Evolutionary conservation across 2,329 filamentous ascomycete species (phyloP).

Genomic region (Gyromitra esculenta): DNA sequence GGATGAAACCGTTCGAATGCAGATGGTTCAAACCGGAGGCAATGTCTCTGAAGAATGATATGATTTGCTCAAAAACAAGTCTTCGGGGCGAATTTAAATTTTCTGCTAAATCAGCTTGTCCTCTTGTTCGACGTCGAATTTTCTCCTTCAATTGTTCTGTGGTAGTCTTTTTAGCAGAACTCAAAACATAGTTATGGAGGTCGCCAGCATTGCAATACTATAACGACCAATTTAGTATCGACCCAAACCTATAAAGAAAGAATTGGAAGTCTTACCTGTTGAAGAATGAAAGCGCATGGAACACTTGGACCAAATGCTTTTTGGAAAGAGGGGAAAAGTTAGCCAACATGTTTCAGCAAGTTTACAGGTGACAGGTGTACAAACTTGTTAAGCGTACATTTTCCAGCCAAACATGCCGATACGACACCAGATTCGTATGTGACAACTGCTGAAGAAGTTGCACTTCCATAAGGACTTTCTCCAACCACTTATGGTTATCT

Average conservation of each 20-base stretch:
- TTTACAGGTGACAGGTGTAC: conserved; percentile 42
- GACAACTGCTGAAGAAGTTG: conserved; percentile 90
- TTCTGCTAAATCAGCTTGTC: conserved; percentile 69
- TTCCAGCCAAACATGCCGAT: conserved; percentile 97
- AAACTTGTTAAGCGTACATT: conserved; percentile 77
- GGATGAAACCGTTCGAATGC: conserved; percentile 90
- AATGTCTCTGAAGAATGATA: conserved; percentile 95
- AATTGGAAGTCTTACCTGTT: conserved; percentile 67
- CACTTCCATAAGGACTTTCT: conserved; percentile 93
- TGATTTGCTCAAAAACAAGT: conserved; percentile 88
- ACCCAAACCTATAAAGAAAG: background rate
- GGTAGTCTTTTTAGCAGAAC: conserved; percentile 72
- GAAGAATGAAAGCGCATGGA: conserved; percentile 93
- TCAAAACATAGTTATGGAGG: conserved; percentile 85
- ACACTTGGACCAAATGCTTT: conserved; percentile 83
- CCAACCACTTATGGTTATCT: conserved; percentile 92
- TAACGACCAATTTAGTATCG: conserved; percentile 7
- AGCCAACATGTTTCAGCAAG: conserved; percentile 23
- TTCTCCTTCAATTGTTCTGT: conserved; percentile 90
- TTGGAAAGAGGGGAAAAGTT: conserved; percentile 26
- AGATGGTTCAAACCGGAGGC: conserved; percentile 90
- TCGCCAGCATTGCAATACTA: conserved; percentile 92
- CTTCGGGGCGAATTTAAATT: conserved; percentile 64
- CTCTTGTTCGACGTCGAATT: conserved; percentile 81
- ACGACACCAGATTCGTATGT: conserved; percentile 94